Evolutionary conservation across 1,284 basidiomycete species (phyloP), one percentile per base, ranked within the genome.

Genomic region (Cutaneotrichosporon sp.): DNA sequence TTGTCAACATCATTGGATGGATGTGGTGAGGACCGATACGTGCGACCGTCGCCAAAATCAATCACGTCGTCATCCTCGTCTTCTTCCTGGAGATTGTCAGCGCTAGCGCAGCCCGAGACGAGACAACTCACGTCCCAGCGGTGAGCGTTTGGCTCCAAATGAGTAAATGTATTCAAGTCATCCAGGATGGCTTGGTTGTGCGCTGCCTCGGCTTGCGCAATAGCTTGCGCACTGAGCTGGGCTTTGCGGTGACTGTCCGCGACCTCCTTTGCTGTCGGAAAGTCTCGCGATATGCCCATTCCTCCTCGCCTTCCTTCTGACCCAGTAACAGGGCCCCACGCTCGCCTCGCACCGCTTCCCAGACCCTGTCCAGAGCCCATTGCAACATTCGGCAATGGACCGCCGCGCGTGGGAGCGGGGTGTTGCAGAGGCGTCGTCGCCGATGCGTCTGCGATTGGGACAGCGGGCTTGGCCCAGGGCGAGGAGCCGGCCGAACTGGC

Each of bases 231-330:
- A 59, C 59, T 61, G 14, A 59, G 48, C 33, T 61, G 60, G n/a
- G 67, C 65, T 13, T 66, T 64, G 42, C 60, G 63, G 52, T 69
- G 68, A 40, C 66, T 85, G 76, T 86, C 84, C 9, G 87, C 87
- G 40, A 88, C 90, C 76, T 96, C 91, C 44, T 88, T 90, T 45
- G 91, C 90, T 4, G 91, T 96, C 4, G 91, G 92, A 68, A 96
- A 96, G 43, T 76, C 74, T 20, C 67, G 59, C 14, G 68, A 60
- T 46, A 54, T 22, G 52, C 64, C 64, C 58, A 8, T 56, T 57
- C 23, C 42, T 41, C 17, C 23, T 4, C 51, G 23, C 22, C 51
- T 17, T 18, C 40, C 36, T n/a, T 51, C 52, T 10, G 22, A 15
- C 14, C 39, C 23, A 38, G 42, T 42, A 13, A 57, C 41, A 7